Evolutionary conservation across 768 basidiomycete species (phyloP), one percentile per base, ranked within the genome.

Genomic region (Naganishia antarctica): DNA sequence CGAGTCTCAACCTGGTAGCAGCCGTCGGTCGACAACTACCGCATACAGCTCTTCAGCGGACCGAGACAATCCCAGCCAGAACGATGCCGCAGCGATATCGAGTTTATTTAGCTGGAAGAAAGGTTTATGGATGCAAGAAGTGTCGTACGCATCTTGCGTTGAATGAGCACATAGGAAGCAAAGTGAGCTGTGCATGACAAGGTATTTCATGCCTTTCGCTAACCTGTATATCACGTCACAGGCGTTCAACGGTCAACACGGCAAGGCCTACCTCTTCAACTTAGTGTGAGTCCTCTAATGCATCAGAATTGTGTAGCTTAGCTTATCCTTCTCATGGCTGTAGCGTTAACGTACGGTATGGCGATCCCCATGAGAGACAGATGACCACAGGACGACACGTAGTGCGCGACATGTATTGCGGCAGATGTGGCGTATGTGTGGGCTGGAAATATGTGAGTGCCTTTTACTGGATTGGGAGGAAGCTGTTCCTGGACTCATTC

Each of bases 301-400:
- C 26, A 26, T 29, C 3, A 11, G 47, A 16, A 32, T 26, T 37
- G 21, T 9, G 11, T 1, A 25, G 18, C 60, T 31, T 25, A 29
- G 23, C 15, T 7, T 12, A n/a, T 29, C 28, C 8, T 28, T 28
- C 25, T 25, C 26, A n/a, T n/a, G n/a, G 11, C n/a, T 41, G 31
- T 74, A 94, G 92, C 65, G 91, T 96, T 70, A 99, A 99, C 77
- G 83, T 97, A 68, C 81, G 86, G 67, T 88, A 90, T 77, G 92
- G 92, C 66, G 87, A 90, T 70, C 86, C 90, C 43, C 88, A 83
- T 74, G 94, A 97, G 76, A 84, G 96, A 67, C 85, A 86, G 64
- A 99, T 98, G 94, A 93, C 92, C 31, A 99, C 94, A 23, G 94
- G 94, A 23, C 85, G 89, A 71, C 96, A 99, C 79, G 90, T 88